Conservation (phyloP, 495 filamentous ascomycete species). For the Penicillium arizonense region DNA sequence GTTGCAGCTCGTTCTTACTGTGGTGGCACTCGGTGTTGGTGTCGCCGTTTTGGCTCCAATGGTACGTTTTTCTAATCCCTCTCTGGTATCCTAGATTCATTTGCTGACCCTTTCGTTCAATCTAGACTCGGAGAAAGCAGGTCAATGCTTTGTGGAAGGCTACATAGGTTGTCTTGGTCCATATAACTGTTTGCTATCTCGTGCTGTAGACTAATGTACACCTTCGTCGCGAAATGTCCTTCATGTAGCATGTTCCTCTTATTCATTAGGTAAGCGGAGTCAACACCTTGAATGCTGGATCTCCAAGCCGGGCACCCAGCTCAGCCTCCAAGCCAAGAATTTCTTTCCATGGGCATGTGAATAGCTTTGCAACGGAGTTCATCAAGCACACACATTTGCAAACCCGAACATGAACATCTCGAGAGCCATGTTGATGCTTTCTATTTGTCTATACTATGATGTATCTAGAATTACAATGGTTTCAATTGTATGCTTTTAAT, state of each 20-base stretch:
- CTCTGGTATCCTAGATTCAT: not conserved
- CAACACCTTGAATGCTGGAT: too few species aligned
- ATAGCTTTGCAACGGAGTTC: too few species aligned
- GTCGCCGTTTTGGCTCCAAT: conserved; percentile 78
- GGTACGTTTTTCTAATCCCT: conserved; percentile 51
- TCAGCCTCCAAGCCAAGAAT: too few species aligned
- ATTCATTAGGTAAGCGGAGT: too few species aligned
- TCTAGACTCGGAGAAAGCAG: conserved; percentile 41
- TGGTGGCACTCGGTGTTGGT: conserved; percentile 70
- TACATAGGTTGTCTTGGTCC: conserved; percentile 3
- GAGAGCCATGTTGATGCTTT: too few species aligned
- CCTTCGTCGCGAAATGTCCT: not conserved
- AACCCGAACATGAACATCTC: too few species aligned
- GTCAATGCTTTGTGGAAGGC: conserved; percentile 43
- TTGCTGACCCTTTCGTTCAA: conserved; percentile 16
- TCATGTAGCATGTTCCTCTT: not conserved
- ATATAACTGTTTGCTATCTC: not conserved
- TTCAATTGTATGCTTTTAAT: too few species aligned
- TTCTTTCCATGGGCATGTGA: too few species aligned
- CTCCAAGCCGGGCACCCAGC: too few species aligned
- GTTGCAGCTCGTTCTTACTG: conserved; percentile 76
- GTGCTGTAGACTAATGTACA: conserved; percentile 7
- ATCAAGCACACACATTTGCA: too few species aligned
- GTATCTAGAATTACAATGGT: too few species aligned
- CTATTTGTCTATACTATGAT: too few species aligned